A percentile compares a stretch with the other conserved stretches of the same genome.
Evolutionary conservation across 108 stramenopile genomes (phyloP).

Genomic region (Cyclotella kingstonii): DNA sequence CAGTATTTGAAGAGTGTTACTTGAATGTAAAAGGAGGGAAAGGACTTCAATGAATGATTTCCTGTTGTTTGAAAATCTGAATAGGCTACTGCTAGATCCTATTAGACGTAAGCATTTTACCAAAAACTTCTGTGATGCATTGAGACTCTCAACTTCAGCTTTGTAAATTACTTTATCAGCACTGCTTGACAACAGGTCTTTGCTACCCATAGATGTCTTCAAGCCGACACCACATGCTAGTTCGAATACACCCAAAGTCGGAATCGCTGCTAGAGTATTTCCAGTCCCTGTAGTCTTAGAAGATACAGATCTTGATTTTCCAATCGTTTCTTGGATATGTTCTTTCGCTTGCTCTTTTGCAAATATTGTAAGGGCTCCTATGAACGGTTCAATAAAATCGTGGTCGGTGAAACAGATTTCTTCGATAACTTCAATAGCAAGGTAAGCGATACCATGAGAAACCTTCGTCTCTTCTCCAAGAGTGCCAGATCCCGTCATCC

Average conservation of each 20-base stretch:
- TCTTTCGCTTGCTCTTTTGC: slow-evolving; percentile 34
- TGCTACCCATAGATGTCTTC: slow-evolving; percentile 9
- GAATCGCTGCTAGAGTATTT: slow-evolving; percentile 53
- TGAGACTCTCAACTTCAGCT: slow-evolving; percentile 17
- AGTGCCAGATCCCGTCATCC: background rate
- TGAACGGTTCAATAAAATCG: slow-evolving; percentile 49
- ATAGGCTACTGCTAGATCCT: slow-evolving; percentile 39
- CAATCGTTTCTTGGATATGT: slow-evolving; percentile 32
- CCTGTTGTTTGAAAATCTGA: slow-evolving; percentile 53
- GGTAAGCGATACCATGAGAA: slow-evolving; percentile 10
- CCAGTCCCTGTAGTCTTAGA: slow-evolving; percentile 35
- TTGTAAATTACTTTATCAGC: slow-evolving; percentile 4
- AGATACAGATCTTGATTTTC: slow-evolving; percentile 11
- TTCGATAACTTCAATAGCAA: slow-evolving; percentile 58
- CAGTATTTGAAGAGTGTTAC: slow-evolving; percentile 59
- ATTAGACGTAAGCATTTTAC: slow-evolving; percentile 47
- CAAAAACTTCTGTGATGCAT: slow-evolving; percentile 11
- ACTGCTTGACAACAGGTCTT: slow-evolving; percentile 6
- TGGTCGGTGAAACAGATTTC: slow-evolving; percentile 28
- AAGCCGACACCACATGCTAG: slow-evolving; percentile 41
- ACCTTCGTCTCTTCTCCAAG: slow-evolving; percentile 5
- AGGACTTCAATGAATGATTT: slow-evolving; percentile 56
- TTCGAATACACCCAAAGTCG: slow-evolving; percentile 63
- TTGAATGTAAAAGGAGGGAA: slow-evolving; percentile 59
- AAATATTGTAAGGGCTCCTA: slow-evolving; percentile 48